Evolutionary conservation across 768 basidiomycete species (phyloP).

Genomic region (Macrolepiota fuliginosa): DNA sequence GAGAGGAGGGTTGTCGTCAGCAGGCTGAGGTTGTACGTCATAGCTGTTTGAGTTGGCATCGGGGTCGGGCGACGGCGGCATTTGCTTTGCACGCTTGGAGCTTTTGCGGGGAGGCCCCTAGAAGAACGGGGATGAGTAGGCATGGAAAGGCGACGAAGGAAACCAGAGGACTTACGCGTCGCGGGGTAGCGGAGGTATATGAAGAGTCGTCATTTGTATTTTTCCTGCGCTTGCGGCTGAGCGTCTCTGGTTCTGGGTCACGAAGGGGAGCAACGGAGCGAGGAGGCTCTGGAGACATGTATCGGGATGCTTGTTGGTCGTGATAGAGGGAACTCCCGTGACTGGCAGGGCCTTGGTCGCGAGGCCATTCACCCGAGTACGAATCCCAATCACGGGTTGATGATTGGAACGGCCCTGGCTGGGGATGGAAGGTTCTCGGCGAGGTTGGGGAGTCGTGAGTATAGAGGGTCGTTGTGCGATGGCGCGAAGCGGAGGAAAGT

Average conservation of each 20-base stretch:
- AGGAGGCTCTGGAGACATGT: slow-evolving; percentile 12
- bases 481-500: slow-evolving; percentile 19
- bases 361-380: slow-evolving; percentile 15
- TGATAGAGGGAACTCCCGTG: slow-evolving; percentile 9
- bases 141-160: background rate
- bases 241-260: slow-evolving; percentile 14
- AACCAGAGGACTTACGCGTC: slow-evolving; percentile 49
- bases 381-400: slow-evolving; percentile 13
- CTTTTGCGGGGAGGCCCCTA: slow-evolving; percentile 11
- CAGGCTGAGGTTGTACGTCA: slow-evolving; percentile 19
- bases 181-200: slow-evolving; percentile 43
- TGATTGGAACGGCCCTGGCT: slow-evolving; percentile 11
- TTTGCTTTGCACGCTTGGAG: slow-evolving; percentile 22
- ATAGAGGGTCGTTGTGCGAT: slow-evolving; percentile 18
- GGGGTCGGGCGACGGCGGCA: slow-evolving; percentile 26
- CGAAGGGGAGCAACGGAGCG: background rate
- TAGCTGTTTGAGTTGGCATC: slow-evolving; percentile 24
- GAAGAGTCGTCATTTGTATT: slow-evolving; percentile 50
- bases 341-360: slow-evolving; percentile 6
- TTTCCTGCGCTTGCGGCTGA: slow-evolving; percentile 49
- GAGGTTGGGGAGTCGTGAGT: slow-evolving; percentile 4
- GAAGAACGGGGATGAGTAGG: background rate
- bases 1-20: slow-evolving; percentile 43
- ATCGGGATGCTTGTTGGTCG: slow-evolving; percentile 11
- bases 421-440: slow-evolving; percentile 5